Base-by-base conservation (phyloP, 2,329 filamentous ascomycete genomes). In the Aspergillus fumigatus region DNA sequence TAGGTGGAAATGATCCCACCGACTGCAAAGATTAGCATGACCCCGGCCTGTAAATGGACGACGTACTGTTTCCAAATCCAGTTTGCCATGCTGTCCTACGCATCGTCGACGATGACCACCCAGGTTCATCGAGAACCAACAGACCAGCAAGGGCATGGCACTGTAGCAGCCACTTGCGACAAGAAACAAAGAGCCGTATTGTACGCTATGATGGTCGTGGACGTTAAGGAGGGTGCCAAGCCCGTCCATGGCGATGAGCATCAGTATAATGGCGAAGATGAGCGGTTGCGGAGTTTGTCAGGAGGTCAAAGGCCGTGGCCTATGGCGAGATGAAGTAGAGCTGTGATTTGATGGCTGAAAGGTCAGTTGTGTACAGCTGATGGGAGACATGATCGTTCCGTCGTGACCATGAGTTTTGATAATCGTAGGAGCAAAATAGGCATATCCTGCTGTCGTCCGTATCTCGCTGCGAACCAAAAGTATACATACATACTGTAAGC, bases 141-240 rank as follows among this genome's bases (percentile, higher is more conserved):
- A 91, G 4, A 92, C 83, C 40, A 91, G 84, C 21, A 96, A 86
- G 0, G 92, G 92, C 87, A 96, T 91, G 9, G 92, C 89, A 0
- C 85, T 86, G 74, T 94, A 97, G 0, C 84, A 82, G 49, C 90
- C 90, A 77, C 86, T 86, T 1, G 89, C 87, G 45, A 94, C 84
- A 19, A 97, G 78, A 77, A 94, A 96, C 0, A 97, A 81, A 0
- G 88, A 89, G 0, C 79, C 88, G 66, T 96, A 97, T 70, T 94
- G 83, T 4, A 90, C 74, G 10, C 80, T 61, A 0, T 76, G 78
- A 69, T 90, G 83, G 69, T 88, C 74, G 70, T 92, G 87, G 7
- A 93, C 83, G 6, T 77, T 77, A 47, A 95, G 77, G 5, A 96
- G 80, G 58, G 92, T 89, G 3, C 77, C 84, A 63, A 96, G 93